Base-by-base conservation (phyloP, 352 stramenopile species). In the Pythium chondricola region DNA sequence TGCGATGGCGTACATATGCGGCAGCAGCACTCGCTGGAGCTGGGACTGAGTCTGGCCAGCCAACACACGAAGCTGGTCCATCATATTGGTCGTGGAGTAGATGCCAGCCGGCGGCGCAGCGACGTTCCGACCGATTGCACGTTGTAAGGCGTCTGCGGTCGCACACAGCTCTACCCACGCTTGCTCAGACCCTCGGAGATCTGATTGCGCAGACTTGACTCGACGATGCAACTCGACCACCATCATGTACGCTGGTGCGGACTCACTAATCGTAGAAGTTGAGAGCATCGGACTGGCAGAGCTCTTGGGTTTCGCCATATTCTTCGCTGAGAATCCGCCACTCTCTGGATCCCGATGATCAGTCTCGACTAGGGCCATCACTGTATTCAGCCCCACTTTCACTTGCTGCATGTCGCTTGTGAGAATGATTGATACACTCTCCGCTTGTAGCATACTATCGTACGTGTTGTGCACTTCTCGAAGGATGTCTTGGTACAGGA, bases 361-460 rank as follows among this genome's bases (percentile, higher is more conserved):
- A 16, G 43, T 48, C 13, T 75, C 63, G 4, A 79, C 49, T 4
- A 80, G 33, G 4, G 42, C 46, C 1, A 67, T 17, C 0, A 85
- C 67, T 3, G 67, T 47, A 3, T 60, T 7, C 2, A 88, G 39
- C 36, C 70, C 76, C 8, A 65, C 62, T 40, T 84, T 85, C 36
- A 74, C 49, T 32, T 74, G 71, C 38, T 85, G 74, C 69, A 88
- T 81, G 18, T 85, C 72, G 29, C 59, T 67, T 17, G 74, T 84
- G 33, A 86, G 65, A 31, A 88, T 70, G 41, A 88, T 86, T 18
- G 72, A 65, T 26, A 67, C 69, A 30, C 63, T 63, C 27, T 88
- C 74, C 1, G 72, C 63, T 17, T 73, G 52, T 16, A 79, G 64
- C 49, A 86, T 74, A 5, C 74, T 67, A 21, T 74, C 56, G 37